Base-by-base conservation (phyloP, 352 stramenopile species). In the Phytophthora vignae region DNA sequence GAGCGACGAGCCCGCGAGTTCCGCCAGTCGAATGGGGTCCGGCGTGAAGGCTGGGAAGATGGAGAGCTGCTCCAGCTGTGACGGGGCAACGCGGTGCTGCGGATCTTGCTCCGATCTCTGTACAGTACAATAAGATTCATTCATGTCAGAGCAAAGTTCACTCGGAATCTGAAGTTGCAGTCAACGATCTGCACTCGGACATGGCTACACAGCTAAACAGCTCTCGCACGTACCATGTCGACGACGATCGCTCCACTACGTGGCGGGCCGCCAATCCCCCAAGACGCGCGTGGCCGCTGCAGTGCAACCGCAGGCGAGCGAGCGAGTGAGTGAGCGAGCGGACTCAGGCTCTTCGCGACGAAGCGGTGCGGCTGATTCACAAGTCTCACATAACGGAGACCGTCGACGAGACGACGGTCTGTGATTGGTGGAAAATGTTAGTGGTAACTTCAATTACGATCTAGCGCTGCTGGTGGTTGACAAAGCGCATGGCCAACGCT, bases 401-500 rank as follows among this genome's bases (percentile, higher is more conserved):
- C 17, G 42, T 49, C 38, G 38, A 44, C 6, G 12, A 12, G 42
- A 21, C 42, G 17, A 49, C 42, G 42, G 17, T 22, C 17, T 17
- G 3, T 49, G 42, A 49, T 49, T 49, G 42, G 42, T 21, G 17
- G 4, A 49, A 49, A 49, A 49, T 44, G 38, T 17, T 42, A 42
- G 17, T 17, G 1, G 17, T 8, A 48, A 49, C 40, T 19, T 49
- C 40, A 49, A 49, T 22, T 19, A 48, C 15, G 17, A 5, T 48
- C 17, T 77, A 69, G 19, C 66, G 57, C 53, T 68, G 60, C 66
- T 73, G 66, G 66, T 73, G 29, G 7, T 33, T 33, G 50, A 82
- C 46, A 55, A 76, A 83, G 33, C 78, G 78, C 58, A 85, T 71
- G 14, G 69, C 66, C n/a, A 82, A 48, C 19, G 66, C 46, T 7